Base-by-base conservation (phyloP, 768 basidiomycete species). In the Cystofilobasidium ferigula region DNA sequence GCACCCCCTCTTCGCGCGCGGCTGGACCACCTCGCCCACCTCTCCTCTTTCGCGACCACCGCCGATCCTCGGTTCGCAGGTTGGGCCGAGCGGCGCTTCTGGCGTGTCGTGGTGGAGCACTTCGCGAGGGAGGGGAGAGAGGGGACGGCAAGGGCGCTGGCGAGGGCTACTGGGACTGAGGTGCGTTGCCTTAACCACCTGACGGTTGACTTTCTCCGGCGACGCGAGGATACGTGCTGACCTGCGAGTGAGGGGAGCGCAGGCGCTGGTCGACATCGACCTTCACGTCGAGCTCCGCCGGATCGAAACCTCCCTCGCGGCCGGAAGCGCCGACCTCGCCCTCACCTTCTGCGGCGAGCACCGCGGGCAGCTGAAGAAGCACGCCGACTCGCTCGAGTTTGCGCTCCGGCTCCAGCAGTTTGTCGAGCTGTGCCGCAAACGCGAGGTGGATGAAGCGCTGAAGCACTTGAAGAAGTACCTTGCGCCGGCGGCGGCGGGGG, bases 261-360 rank as follows among this genome's bases (percentile, higher is more conserved):
- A 93, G 90, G 84, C 83, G 43, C 80, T 94, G 4, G 90, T 92
- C 35, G 93, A 97, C 73, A 85, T 93, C 51, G 88, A 93, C 62
- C 80, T 97, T 24, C 97, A 95, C 76, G 84, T 83, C 69, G 91
- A 95, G 68, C 88, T 97, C 59, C 82, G 81, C 40, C 82, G 86
- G 65, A 93, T 98, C 70, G 91, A 95, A 76, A 79, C 81, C 12
- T 91, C 89, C 0, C 81, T 99, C 45, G 75, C 79, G 8, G 78
- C 78, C 34, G 84, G 87, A 68, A 87, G 86, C 69, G 93, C 91
- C 70, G 81, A 86, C 8, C 91, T 95, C 76, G 94, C 94, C 18
- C 79, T 99, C 54, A 81, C 84, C 24, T 99, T 94, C 94, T 97
- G 92, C 71, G 91, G 84, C 69, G 95, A 99, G 80, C 97, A 99